These are phyloP conservation scores for Pichia heedii DNA, from an alignment of 805 yeast genomes.

Conservation along the genomic window DNA sequence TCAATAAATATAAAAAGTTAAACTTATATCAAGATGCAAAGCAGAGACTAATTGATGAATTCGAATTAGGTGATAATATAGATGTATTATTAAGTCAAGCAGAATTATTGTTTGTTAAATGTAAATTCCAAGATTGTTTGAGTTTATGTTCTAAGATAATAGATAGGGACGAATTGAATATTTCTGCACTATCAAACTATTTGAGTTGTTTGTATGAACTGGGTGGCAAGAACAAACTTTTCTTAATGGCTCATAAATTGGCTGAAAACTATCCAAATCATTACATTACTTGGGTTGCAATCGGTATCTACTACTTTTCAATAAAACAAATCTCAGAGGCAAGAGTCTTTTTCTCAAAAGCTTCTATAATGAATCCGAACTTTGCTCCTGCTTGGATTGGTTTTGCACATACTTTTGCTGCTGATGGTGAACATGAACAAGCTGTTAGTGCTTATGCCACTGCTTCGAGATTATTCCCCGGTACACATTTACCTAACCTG, in stretches of 20 bases:
- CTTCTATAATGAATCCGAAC: slow-evolving; percentile 79
- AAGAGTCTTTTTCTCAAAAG: slow-evolving; percentile 77
- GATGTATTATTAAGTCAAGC: slow-evolving; percentile 65
- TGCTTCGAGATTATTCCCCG: slow-evolving; percentile 85
- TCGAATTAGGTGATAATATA: slow-evolving; percentile 55
- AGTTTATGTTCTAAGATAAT: slow-evolving; percentile 58
- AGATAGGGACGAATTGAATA: slow-evolving; percentile 59
- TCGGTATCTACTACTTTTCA: slow-evolving; percentile 81
- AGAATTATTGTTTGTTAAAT: slow-evolving; percentile 61
- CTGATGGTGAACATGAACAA: slow-evolving; percentile 98
- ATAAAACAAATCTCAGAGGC: slow-evolving; percentile 72
- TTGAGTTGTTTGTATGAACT: slow-evolving; percentile 78
- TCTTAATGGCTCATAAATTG: slow-evolving; percentile 70
- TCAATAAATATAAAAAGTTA: slow-evolving; percentile 63
- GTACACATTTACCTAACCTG: slow-evolving; percentile 81
- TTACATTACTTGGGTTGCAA: slow-evolving; percentile 85
- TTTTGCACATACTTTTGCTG: slow-evolving; percentile 95
- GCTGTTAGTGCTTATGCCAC: slow-evolving; percentile 96
- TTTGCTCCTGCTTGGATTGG: slow-evolving; percentile 98
- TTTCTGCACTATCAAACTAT: slow-evolving; percentile 66
- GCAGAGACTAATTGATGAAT: slow-evolving; percentile 57
- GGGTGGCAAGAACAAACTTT: slow-evolving; percentile 73
- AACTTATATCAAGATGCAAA: slow-evolving; percentile 57
- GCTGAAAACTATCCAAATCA: slow-evolving; percentile 78
- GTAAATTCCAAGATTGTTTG: slow-evolving; percentile 70